Base-by-base conservation (phyloP, 2,329 filamentous ascomycete genomes). In the Penicillium sp. region DNA sequence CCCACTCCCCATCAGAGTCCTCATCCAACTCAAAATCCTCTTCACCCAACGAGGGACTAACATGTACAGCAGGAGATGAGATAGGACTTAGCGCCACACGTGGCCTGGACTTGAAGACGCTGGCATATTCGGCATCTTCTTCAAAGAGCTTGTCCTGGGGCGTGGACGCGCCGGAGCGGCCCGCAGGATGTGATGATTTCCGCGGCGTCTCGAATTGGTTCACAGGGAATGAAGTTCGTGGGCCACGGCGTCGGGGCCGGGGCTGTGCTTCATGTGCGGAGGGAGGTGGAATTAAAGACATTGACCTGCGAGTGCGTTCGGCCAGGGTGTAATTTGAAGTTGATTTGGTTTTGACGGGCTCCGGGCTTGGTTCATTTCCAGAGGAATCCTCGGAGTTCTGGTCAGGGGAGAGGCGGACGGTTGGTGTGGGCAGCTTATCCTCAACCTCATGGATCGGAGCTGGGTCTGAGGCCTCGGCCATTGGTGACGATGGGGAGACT, bases 101-200 rank as follows among this genome's bases (percentile, higher is more conserved):
- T 0, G 90, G 90, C 54, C 90, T 72, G 53, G 87, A 90, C 69
- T 84, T 87, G 65, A 96, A 96, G 1, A 95, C 84, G 22, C 84
- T 85, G 49, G 86, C 85, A 66, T 89, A 86, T 50, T 94, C 88
- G 3, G 78, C 75, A 55, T 88, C 83, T 44, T 84, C 77, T 13
- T 77, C 77, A 23, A 95, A 82, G 32, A 95, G 69, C 53, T 84
- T 79, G 60, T 91, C 85, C 0, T 78, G 75, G 7, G 86, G 76
- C 1, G 81, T 75, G 3, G 73, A 69, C 18, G 66, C 69, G 49
- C 70, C 52, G 16, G 64, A 64, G 14, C 46, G 49, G 7, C 50
- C 42, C 6, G 42, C 39, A 23, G 35, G 51, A 40, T 52, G 55
- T 2, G 50, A 53, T 32, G 56, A 44, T 40, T 69, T 74, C 3